Evolutionary conservation across 192 early-diverging fungal genomes (phyloP).

Genomic region (Coemansia asiatica): DNA sequence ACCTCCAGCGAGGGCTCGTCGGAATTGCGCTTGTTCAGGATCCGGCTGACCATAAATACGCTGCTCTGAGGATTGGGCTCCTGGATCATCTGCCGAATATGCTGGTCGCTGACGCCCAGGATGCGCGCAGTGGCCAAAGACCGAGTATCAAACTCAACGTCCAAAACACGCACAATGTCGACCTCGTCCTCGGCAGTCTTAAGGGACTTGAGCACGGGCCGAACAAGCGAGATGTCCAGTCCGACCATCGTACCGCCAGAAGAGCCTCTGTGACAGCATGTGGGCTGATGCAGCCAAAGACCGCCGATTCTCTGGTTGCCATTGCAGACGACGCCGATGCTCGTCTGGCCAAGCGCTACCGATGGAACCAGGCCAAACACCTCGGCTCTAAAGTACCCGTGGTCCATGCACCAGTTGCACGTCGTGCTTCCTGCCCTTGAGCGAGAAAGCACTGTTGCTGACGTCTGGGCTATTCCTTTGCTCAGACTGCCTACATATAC

Average conservation of each 20-base stretch:
- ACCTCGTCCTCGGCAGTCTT: background rate
- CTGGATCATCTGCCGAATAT: conserved; percentile 10
- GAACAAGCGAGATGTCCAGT: conserved; percentile 23
- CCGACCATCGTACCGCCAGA: conserved; percentile 6
- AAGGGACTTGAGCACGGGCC: conserved; percentile 9
- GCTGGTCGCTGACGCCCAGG: conserved; percentile 20
- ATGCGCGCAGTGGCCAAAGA: conserved; percentile 21
- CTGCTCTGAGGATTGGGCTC: background rate
- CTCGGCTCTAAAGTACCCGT: conserved; percentile 28
- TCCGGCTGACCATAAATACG: conserved; percentile 20
- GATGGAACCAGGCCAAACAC: conserved; percentile 16
- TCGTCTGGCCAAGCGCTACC: background rate
- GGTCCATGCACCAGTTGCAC: conserved; percentile 20
- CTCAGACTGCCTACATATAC: conserved; percentile 5
- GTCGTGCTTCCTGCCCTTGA: conserved; percentile 6
- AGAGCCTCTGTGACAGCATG: background rate
- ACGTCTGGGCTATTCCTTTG: background rate
- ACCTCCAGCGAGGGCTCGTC: conserved; percentile 21
- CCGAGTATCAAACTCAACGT: conserved; percentile 23
- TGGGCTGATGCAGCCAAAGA: background rate
- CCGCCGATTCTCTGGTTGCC: background rate
- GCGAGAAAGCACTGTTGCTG: conserved; percentile 19
- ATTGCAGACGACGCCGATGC: conserved; percentile 23
- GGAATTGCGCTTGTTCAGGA: conserved; percentile 5
- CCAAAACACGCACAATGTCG: conserved; percentile 14